Conservation (phyloP, 495 filamentous ascomycete species). For the Aspergillus sclerotiicarbonarius region DNA sequence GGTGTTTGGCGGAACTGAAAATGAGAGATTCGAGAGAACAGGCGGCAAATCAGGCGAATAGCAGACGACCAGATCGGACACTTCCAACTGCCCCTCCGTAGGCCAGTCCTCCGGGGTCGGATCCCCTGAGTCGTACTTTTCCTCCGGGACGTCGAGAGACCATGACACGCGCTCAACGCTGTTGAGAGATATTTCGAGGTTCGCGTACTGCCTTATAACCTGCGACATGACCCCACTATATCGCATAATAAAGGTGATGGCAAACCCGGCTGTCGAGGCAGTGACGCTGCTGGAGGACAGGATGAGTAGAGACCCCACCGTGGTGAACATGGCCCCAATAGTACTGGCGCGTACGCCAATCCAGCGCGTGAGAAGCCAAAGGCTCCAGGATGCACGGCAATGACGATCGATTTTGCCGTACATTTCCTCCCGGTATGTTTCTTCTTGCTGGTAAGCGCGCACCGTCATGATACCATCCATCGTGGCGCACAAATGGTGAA, state of each 20-base stretch:
- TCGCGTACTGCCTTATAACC: constrained; percentile 60
- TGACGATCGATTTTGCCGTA: constrained; percentile 59
- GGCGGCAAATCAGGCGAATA: constrained; percentile 12
- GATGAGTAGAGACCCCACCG: constrained; percentile 55
- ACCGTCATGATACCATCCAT: constrained; percentile 69
- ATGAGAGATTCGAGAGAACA: constrained; percentile 68
- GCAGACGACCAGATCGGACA: constrained; percentile 67
- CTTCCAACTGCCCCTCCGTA: constrained; percentile 69
- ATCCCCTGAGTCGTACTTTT: constrained; percentile 39
- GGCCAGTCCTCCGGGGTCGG: constrained; percentile 68
- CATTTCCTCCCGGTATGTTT: constrained; percentile 62
- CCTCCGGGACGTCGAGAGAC: constrained; percentile 54
- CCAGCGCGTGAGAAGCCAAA: constrained; percentile 69
- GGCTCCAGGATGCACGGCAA: constrained; percentile 55
- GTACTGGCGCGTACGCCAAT: constrained; percentile 61
- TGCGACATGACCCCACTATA: constrained; percentile 56
- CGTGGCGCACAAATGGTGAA: constrained; percentile 66
- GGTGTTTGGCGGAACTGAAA: constrained; percentile 71
- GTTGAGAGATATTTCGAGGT: constrained; percentile 68
- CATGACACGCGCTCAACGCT: constrained; percentile 68
- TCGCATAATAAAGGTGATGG: constrained; percentile 58
- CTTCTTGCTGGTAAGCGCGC: constrained; percentile 61
- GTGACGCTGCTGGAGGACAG: constrained; percentile 46
- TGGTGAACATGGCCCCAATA: constrained; percentile 58
- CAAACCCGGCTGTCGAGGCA: constrained; percentile 64